These are phyloP conservation scores for Simmondsia chinensis DNA, from an alignment of 148 eudicot species.

Conservation along the genomic window DNA sequence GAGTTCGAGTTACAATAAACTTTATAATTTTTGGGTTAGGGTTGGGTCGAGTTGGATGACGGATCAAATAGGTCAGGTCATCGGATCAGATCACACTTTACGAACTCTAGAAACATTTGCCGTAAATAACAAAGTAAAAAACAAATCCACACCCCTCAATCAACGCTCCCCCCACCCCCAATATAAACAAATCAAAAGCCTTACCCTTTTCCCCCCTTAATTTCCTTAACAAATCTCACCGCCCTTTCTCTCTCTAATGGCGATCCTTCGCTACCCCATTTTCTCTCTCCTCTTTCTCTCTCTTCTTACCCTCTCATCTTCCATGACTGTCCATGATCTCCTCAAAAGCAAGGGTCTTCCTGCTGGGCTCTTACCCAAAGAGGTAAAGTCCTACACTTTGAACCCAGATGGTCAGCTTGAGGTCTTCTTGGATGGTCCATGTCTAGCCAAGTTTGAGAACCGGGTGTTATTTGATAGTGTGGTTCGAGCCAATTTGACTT, in stretches of 20 bases:
- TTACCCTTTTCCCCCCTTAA: too few species aligned
- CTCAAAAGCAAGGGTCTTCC: constrained; percentile 55
- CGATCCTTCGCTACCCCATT: constrained; percentile 4
- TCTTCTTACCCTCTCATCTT: not conserved
- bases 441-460: constrained; percentile 66
- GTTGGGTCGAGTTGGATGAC: too few species aligned
- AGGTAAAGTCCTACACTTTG: constrained; percentile 45
- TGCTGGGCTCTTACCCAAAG: constrained; percentile 57
- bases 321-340: constrained; percentile 54
- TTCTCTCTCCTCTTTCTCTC: constrained; percentile 11
- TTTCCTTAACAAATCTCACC: not conserved
- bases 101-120: too few species aligned
- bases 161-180: too few species aligned
- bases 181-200: too few species aligned
- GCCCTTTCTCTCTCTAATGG: constrained; percentile 1
- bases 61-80: too few species aligned
- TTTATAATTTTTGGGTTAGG: too few species aligned
- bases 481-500: constrained; percentile 55
- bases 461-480: constrained; percentile 64
- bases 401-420: constrained; percentile 40
- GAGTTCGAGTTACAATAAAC: too few species aligned
- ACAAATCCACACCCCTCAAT: too few species aligned
- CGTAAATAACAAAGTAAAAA: too few species aligned
- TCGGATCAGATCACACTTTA: too few species aligned
- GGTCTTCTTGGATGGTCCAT: constrained; percentile 49